phyloP scores from a whole-genome alignment of 164 flowering plant species.

The Vitis vinifera region DNA sequence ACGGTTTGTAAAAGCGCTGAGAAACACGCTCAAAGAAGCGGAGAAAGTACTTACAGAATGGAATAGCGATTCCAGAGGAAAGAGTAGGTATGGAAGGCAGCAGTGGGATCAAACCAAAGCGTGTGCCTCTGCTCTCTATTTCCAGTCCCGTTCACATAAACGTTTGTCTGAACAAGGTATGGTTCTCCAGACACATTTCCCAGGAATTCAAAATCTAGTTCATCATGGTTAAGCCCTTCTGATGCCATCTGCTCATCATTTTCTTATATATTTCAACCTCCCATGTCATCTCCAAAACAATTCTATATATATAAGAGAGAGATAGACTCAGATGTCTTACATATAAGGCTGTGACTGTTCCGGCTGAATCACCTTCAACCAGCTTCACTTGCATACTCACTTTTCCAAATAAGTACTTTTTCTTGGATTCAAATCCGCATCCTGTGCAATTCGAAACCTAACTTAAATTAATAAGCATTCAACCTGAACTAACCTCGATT shows the following conservation, averaged over 20 bases:
- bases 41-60: slow-evolving; percentile 21
- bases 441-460: slow-evolving; percentile 10
- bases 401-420: slow-evolving; percentile 42
- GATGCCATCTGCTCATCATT: slow-evolving; percentile 33
- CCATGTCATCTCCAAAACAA: too few species aligned
- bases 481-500: too few species aligned
- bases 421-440: slow-evolving; percentile 42
- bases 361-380: slow-evolving; percentile 48
- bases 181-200: slow-evolving; percentile 46
- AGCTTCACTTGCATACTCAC: slow-evolving; percentile 37
- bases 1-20: too few species aligned
- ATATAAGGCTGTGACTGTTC: slow-evolving; percentile 46
- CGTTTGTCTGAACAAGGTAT: slow-evolving; percentile 48
- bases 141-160: slow-evolving; percentile 42
- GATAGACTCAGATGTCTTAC: slow-evolving; percentile 18
- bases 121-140: slow-evolving; percentile 41
- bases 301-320: not conserved
- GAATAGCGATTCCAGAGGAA: slow-evolving; percentile 37
- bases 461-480: too few species aligned
- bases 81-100: slow-evolving; percentile 40
- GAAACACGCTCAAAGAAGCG: too few species aligned
- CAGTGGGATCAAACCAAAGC: slow-evolving; percentile 50
- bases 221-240: slow-evolving; percentile 38
- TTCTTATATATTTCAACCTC: too few species aligned
- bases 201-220: slow-evolving; percentile 48